These are phyloP conservation scores for Paramyrothecium sp. DNA, from an alignment of 2,329 filamentous ascomycete genomes.

Conservation along the genomic window DNA sequence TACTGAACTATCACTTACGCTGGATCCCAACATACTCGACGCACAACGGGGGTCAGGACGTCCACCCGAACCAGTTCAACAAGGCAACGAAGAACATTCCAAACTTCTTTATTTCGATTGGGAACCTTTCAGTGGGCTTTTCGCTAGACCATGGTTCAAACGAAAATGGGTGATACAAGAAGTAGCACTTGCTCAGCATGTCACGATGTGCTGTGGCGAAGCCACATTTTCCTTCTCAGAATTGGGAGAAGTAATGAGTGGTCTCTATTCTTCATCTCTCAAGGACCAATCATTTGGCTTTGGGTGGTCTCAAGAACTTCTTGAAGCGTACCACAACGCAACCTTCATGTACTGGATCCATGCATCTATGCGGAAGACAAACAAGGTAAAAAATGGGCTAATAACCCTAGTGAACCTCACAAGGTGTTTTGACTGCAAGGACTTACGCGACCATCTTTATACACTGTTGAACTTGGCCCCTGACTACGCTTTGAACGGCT, in stretches of 20 bases:
- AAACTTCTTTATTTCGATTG: neutral
- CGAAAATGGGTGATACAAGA: neutral
- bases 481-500: neutral
- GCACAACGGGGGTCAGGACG: neutral
- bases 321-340: neutral
- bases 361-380: neutral
- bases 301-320: neutral
- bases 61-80: neutral
- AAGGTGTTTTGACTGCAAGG: neutral
- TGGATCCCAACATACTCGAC: neutral
- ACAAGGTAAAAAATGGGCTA: neutral
- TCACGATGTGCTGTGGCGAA: neutral
- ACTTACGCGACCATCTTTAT: neutral
- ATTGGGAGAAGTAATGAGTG: neutral
- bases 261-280: neutral
- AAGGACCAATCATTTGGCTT: neutral
- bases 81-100: neutral
- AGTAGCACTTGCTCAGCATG: neutral
- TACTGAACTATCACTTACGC: neutral
- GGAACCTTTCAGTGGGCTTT: neutral
- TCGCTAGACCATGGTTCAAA: neutral
- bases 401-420: neutral
- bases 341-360: neutral
- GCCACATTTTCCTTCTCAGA: neutral
- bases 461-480: neutral